A percentile compares a stretch with the other conserved stretches of the same genome.
Conservation (phyloP, 2,329 filamentous ascomycete genomes). For the Moelleriella libera region DNA sequence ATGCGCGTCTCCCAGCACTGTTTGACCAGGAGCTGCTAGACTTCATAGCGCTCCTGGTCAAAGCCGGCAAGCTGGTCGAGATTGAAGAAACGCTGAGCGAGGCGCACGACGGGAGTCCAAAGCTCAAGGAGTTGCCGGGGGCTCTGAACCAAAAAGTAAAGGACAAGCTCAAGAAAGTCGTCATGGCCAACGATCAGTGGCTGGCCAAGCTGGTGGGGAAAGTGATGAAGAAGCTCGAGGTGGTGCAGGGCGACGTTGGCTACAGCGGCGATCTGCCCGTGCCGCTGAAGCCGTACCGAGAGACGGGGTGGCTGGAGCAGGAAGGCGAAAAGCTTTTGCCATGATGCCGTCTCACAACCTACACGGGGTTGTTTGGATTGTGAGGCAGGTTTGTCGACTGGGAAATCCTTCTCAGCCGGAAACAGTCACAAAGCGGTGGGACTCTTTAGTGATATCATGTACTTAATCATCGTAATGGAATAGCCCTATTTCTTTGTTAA, state of each 20-base stretch:
- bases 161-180: conserved; percentile 29
- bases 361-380: no score
- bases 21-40: conserved; percentile 4
- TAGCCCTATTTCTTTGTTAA: no score
- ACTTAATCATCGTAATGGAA: no score
- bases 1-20: conserved; percentile 1
- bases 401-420: no score
- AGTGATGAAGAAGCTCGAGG: conserved; percentile 2
- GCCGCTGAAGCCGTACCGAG: conserved; percentile 1
- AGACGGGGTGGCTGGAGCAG: conserved; percentile 2
- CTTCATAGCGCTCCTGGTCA: conserved; percentile 3
- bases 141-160: conserved; percentile 29
- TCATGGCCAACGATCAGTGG: conserved; percentile 10
- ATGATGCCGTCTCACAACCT: conserved; percentile 14
- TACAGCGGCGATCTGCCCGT: conserved; percentile 1
- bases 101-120: background rate
- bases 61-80: conserved; percentile 4
- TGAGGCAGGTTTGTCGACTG: no score
- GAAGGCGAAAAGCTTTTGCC: conserved; percentile 25
- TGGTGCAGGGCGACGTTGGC: conserved; percentile 2
- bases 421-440: no score
- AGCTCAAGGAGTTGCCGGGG: conserved; percentile 2
- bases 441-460: no score
- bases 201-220: conserved; percentile 3
- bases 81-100: background rate